phyloP scores from a whole-genome alignment of 116 monocot genomes.

The Trichopus zeylanicus region DNA sequence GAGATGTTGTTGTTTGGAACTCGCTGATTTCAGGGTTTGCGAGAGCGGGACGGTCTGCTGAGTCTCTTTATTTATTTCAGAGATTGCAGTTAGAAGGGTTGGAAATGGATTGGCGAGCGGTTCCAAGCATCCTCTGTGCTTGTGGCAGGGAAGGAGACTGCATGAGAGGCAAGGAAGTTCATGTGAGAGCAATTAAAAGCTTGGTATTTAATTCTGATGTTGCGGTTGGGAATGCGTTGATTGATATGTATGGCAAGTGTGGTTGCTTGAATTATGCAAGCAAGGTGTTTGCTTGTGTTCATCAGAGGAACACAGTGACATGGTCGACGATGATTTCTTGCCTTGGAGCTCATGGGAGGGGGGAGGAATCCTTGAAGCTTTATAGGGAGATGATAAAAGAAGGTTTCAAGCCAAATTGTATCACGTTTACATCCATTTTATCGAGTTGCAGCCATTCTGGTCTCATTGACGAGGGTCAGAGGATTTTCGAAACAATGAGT shows the following conservation, averaged over 20 bases:
- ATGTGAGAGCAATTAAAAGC: slow-evolving; percentile 33
- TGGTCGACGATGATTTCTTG: slow-evolving; percentile 64
- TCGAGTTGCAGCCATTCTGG: slow-evolving; percentile 60
- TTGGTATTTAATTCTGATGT: slow-evolving; percentile 21
- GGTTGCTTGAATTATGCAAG: slow-evolving; percentile 23
- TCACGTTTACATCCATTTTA: slow-evolving; percentile 48
- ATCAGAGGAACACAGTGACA: slow-evolving; percentile 20
- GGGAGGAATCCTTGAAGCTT: slow-evolving; percentile 22
- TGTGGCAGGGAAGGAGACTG: slow-evolving; percentile 44
- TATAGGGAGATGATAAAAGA: slow-evolving; percentile 32
- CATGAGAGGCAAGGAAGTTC: slow-evolving; percentile 48
- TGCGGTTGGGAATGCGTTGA: slow-evolving; percentile 36
- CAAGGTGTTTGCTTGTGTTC: slow-evolving; percentile 31
- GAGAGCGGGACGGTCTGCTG: slow-evolving; percentile 10
- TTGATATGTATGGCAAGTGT: slow-evolving; percentile 46
- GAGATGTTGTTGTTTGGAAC: slow-evolving; percentile 40
- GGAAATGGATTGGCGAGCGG: slow-evolving; percentile 24
- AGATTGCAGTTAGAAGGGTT: slow-evolving; percentile 13
- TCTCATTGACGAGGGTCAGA: slow-evolving; percentile 31
- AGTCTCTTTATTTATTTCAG: slow-evolving; percentile 19
- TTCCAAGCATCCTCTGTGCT: slow-evolving; percentile 47
- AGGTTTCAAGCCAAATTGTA: slow-evolving; percentile 35
- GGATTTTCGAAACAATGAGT: slow-evolving; percentile 34
- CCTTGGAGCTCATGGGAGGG: slow-evolving; percentile 34
- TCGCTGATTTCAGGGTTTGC: slow-evolving; percentile 39